Percentiles rank a stretch among this genome's conserved stretches.
Evolutionary conservation across 2,329 filamentous ascomycete genomes (phyloP).

Genomic region (Hymenoscyphus occultus): DNA sequence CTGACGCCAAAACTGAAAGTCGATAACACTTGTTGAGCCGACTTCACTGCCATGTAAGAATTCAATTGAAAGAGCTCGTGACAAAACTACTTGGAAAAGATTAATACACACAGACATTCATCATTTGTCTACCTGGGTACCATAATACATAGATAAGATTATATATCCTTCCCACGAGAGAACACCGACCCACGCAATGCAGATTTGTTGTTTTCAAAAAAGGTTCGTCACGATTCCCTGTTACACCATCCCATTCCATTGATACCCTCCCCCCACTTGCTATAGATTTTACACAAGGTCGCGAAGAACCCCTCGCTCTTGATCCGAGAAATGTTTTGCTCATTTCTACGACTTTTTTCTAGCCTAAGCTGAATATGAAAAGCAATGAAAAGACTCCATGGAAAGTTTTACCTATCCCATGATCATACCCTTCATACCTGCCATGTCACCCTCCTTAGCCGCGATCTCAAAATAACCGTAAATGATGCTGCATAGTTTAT

Average conservation of each 20-base stretch:
- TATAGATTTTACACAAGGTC: conserved; percentile 20
- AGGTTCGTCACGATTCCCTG: background rate
- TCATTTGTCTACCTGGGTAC: conserved; percentile 15
- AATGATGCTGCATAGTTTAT: conserved; percentile 70
- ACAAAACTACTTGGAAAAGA: background rate
- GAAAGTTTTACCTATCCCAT: conserved; percentile 52
- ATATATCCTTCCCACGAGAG: conserved; percentile 8
- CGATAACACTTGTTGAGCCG: too few species aligned
- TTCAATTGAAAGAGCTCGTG: too few species aligned
- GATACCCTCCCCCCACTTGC: conserved; percentile 1
- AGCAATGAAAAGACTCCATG: conserved; percentile 24
- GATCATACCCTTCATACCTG: conserved; percentile 72
- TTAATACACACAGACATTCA: background rate
- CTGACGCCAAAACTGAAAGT: too few species aligned
- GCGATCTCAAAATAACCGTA: conserved; percentile 99
- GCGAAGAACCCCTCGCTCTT: conserved; percentile 9
- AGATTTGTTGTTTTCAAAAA: conserved; percentile 17
- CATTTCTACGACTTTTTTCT: conserved; percentile 22
- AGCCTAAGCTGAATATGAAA: conserved; percentile 26
- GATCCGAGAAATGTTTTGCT: conserved; percentile 8
- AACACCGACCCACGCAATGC: conserved; percentile 23
- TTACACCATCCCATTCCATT: conserved; percentile 2
- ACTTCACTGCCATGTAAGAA: too few species aligned
- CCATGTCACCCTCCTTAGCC: conserved; percentile 95
- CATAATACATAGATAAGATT: conserved; percentile 19